Base-by-base conservation (phyloP, 2,329 filamentous ascomycete genomes). In the Fusarium cyanostomum region DNA sequence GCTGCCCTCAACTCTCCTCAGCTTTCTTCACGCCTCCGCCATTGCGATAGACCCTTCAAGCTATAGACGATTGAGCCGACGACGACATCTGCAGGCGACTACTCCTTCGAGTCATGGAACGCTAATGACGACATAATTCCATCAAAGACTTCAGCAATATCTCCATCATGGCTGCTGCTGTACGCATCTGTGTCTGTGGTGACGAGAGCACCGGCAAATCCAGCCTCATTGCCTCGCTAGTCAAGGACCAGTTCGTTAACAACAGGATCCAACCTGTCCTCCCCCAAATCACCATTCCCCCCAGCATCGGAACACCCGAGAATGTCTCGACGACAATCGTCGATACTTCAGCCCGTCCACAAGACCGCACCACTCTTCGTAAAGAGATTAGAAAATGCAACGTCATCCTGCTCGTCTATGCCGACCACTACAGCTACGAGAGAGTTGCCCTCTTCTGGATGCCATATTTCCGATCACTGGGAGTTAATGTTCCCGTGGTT, bases 361-460 rank as follows among this genome's bases (percentile, higher is more conserved):
- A 97, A 77, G 94, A 99, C 74, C 89, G 95, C 67, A 92, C 90
- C 58, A 94, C 89, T 15, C 83, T 99, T 57, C 90, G 94, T 61
- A 95, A 95, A 75, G 95, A 98, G 79, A 94, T 99, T 62, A 89
- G 95, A 65, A 97, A 97, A 77, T 95, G 91, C 72, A 99, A 97
- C 75, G 94, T 97, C 67, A 98, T 99, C 65, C 84, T 98, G 15
- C 87, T 99, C 38, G 94, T 99, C 52, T 99, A 99, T 77, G 94
- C 94, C 67, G 95, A 99, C 76, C 94, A 98, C 79, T 99, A 99
- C 81, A 98, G 94, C 83, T 99, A 98, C 80, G 95, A 99, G 75
- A 85, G 95, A 33, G 94, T 99, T 4, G 95, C 94, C 4, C 83
- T 99, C 41, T 99, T 98, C 78, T 99, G 95, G 95, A 91, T 99